A percentile compares a stretch with the other conserved stretches of the same genome.
These are phyloP conservation scores for Cerrena zonata DNA, from an alignment of 1,284 basidiomycete species.

Conservation along the genomic window DNA sequence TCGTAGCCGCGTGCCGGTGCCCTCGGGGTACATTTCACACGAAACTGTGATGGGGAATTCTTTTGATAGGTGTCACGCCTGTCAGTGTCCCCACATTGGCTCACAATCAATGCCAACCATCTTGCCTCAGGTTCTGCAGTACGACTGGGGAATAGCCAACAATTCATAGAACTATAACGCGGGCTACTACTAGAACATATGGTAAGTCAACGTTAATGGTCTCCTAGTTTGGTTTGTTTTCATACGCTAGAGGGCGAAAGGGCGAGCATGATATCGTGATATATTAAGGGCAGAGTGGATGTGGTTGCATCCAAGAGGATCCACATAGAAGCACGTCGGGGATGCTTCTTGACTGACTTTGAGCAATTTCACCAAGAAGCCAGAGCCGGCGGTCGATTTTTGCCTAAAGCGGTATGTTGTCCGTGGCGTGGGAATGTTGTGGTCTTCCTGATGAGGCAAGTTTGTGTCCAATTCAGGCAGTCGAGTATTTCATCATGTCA, in stretches of 20 bases:
- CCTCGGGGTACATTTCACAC: not conserved
- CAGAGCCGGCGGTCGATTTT: not conserved
- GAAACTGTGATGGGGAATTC: not conserved
- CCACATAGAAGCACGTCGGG: not conserved
- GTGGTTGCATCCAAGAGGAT: not conserved
- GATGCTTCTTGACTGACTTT: not conserved
- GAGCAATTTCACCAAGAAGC: not conserved
- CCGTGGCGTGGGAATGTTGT: conserved; percentile 9
- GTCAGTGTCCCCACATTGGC: too few species aligned
- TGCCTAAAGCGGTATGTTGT: conserved; percentile 7
- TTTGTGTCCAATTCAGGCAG: conserved; percentile 9
- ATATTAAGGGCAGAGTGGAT: not conserved
- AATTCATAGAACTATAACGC: not conserved
- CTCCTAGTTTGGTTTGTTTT: not conserved
- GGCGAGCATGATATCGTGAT: not conserved
- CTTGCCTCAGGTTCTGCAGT: not conserved
- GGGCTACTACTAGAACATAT: not conserved
- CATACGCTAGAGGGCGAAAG: not conserved
- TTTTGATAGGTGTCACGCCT: too few species aligned
- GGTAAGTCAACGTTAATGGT: not conserved
- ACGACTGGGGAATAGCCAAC: not conserved
- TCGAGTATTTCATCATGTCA: conserved; percentile 5
- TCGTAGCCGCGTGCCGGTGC: not conserved
- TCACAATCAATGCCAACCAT: too few species aligned
- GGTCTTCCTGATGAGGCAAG: conserved; percentile 9